Evolutionary conservation across 441 rosid genomes (phyloP), one percentile per base, ranked within the genome.

Genomic region (Pelargonium cotyledonis): DNA sequence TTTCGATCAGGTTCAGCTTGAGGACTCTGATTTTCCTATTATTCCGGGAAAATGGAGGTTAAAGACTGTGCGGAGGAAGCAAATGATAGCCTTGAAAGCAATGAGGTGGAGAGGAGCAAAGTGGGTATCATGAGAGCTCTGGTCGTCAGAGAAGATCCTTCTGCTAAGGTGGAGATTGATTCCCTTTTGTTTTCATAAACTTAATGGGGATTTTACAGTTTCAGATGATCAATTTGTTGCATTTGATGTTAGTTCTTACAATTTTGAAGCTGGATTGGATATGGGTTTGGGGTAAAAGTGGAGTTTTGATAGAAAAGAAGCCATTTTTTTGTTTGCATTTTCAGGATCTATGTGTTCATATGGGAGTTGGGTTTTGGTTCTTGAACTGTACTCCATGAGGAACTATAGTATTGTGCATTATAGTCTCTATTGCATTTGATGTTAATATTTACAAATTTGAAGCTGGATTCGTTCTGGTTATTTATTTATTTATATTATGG

Each of bases 51-150:
- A 47, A 65, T 71, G 72, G 75, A 71, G 46, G 44, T 75, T 70
- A 73, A 62, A 51, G 63, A 64, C 51, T 14, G 18, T 16, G 78
- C 67, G 21, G 57, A 66, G 67, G 67, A 51, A 29, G 55, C 63
- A 49, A 74, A 58, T 40, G 51, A 70, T 0, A 70, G 65, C 23
- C 74, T 68, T 1, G 70, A 74, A 64, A 74, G 63, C 75, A 82
- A 78, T 66, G 96, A 88, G 82, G 75, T 82, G 26, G 96, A 89
- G 81, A 81, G 83, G 57, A 85, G 79, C 80, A 89, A 90, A 83
- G 77, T 90, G 15, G 85, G 85, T 26, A 84, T 89, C 67, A 83
- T 89, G 91, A 85, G 98, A 80, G 88, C 95, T 62, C 75, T 85
- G 57, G 86, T 88, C 60, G 85, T 85, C 77, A 77, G 82, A 35